A percentile compares a stretch with the other conserved stretches of the same genome.
Conservation (phyloP, 352 stramenopile genomes). For the Saprolegnia diclina region DNA sequence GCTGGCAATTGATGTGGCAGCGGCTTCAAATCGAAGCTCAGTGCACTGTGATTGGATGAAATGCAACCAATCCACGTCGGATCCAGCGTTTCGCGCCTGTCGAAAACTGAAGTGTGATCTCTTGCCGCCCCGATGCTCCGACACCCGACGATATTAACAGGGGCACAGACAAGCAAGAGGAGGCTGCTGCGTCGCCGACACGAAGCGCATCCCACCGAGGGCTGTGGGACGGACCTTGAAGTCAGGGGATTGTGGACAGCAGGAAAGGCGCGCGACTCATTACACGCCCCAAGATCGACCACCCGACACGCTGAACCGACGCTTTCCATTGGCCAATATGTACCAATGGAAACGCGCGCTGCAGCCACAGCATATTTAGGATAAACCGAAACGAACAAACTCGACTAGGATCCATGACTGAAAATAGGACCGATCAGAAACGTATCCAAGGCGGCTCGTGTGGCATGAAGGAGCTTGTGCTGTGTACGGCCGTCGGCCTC, state of each 20-base stretch:
- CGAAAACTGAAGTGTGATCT: too few relatives aligned
- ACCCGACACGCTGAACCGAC: not conserved
- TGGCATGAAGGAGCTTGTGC: not conserved
- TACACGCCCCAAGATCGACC: not conserved
- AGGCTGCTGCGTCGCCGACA: not conserved
- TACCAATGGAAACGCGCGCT: too few relatives aligned
- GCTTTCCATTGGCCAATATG: not conserved
- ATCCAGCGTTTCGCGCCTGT: too few relatives aligned
- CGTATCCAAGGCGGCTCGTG: not conserved
- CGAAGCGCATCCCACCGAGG: not conserved
- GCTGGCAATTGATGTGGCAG: too few relatives aligned
- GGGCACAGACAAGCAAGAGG: too few relatives aligned
- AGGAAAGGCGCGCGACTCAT: not conserved
- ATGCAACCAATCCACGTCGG: too few relatives aligned
- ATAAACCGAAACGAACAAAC: not conserved
- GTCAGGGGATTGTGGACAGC: not conserved
- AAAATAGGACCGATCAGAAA: not conserved
- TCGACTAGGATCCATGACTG: too few relatives aligned
- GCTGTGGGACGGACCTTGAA: not conserved
- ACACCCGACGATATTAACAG: too few relatives aligned
- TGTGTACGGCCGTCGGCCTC: not conserved
- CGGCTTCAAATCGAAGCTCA: too few relatives aligned
- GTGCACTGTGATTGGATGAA: too few relatives aligned
- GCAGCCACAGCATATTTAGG: not conserved
- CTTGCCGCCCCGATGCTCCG: too few relatives aligned